Base-by-base conservation (phyloP, 2,329 filamentous ascomycete genomes). In the Phaeosphaeria sp. region DNA sequence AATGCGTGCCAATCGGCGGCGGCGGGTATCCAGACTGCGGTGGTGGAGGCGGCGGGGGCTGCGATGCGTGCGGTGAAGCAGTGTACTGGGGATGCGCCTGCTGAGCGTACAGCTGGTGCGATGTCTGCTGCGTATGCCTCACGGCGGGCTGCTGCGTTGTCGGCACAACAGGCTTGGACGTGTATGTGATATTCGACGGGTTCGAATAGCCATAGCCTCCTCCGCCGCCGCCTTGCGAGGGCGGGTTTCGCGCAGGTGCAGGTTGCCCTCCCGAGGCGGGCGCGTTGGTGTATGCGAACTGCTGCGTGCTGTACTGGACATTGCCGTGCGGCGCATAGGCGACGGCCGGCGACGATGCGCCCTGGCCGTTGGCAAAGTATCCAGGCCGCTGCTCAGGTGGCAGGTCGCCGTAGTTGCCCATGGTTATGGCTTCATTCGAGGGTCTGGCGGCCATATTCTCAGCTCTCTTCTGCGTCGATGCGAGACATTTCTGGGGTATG, bases 321-420 rank as follows among this genome's bases (percentile, higher is more conserved):
- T 59, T 63, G 56, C 57, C 63, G 7, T 69, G 60, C 52, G 62
- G 65, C 30, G 69, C 63, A 52, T 73, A 71, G 17, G 66, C 46
- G 22, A 71, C 51, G 39, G 55, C 58, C 2, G 64, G 60, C 4
- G 68, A 60, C 1, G 63, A 58, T 17, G 60, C 36, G 49, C 51
- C 48, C 21, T 66, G 65, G 13, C 63, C 60, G 42, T 72, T 66
- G 51, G 67, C 68, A 56, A 71, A 56, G 57, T 77, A 81, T 36
- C 74, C 77, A 2, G 79, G 78, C 5, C 80, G 71, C 59, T 82
- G 75, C 51, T 80, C 67, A 13, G 78, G 80, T 25, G 80, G 80
- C 9, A 80, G 72, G 59, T 82, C 79, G 22, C 71, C 67, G 58
- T 78, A 81, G 53, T 74, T 77, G 50, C 79, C 79, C 78, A 80